Percentiles rank a stretch among this genome's conserved stretches.
Evolutionary conservation across 352 stramenopile genomes (phyloP).

Genomic region (Thalassiosira livingstoniorum): DNA sequence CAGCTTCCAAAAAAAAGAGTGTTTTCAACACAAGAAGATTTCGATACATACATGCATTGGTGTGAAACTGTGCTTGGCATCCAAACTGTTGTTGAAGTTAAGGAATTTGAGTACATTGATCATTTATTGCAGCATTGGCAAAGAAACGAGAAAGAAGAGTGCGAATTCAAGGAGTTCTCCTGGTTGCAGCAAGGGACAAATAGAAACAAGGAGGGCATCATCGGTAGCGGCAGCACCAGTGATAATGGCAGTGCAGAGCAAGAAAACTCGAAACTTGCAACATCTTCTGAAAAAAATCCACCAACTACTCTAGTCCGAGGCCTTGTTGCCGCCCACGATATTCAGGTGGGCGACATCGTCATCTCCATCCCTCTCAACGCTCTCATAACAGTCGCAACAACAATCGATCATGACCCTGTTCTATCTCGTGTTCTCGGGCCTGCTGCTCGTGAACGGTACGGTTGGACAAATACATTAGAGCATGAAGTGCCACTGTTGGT

Average conservation of each 20-base stretch:
- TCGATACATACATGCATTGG: constrained; percentile 54
- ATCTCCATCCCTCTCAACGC: constrained; percentile 75
- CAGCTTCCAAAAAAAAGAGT: neutral
- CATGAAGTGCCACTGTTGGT: constrained; percentile 76
- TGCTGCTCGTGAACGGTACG: constrained; percentile 54
- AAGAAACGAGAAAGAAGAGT: constrained; percentile 25
- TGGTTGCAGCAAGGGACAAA: constrained; percentile 41
- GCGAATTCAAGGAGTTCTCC: constrained; percentile 32
- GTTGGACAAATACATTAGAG: constrained; percentile 59
- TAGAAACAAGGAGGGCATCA: no score
- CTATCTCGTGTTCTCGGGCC: constrained; percentile 66
- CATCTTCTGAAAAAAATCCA: no score
- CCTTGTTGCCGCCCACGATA: constrained; percentile 64
- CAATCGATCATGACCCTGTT: constrained; percentile 77
- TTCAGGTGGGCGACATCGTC: constrained; percentile 69
- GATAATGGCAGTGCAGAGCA: constrained; percentile 34
- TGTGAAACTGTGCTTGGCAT: constrained; percentile 56
- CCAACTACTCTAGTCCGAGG: constrained; percentile 55
- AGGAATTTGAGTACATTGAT: constrained; percentile 61
- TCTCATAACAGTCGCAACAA: constrained; percentile 72
- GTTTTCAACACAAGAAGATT: constrained; percentile 20
- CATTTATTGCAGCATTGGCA: constrained; percentile 52
- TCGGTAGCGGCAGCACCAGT: no score
- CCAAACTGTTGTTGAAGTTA: constrained; percentile 55
- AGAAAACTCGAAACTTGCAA: constrained; percentile 5